phyloP scores from a whole-genome alignment of 2,329 filamentous ascomycete species.

The Shiraia sp. region DNA sequence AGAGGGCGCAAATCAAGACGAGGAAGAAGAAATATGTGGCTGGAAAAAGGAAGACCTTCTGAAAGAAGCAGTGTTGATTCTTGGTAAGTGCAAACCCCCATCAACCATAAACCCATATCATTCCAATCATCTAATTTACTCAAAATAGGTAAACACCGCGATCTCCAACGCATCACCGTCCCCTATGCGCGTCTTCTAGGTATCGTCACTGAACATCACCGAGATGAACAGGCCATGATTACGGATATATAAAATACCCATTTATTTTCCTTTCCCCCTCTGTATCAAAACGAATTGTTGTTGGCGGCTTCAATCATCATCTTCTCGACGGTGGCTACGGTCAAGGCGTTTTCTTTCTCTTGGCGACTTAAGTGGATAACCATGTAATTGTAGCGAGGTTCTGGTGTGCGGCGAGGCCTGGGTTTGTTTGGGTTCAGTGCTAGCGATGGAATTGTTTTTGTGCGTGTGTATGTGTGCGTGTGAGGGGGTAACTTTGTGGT shows the following conservation, averaged over 20 bases:
- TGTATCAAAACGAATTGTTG: conserved; percentile 6
- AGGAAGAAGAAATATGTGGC: conserved; percentile 78
- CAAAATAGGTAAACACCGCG: conserved; percentile 82
- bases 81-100: conserved; percentile 62
- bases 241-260: conserved; percentile 36
- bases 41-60: conserved; percentile 88
- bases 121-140: conserved; percentile 30
- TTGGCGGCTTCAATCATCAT: background rate
- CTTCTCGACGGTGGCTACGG: no score
- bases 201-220: conserved; percentile 34
- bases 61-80: conserved; percentile 87
- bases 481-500: no score
- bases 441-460: no score
- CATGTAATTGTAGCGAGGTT: no score
- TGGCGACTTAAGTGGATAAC: no score
- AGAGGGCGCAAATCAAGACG: conserved; percentile 56
- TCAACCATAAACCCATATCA: background rate
- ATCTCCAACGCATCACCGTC: conserved; percentile 90
- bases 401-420: no score
- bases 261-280: conserved; percentile 1
- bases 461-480: no score
- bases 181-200: conserved; percentile 75
- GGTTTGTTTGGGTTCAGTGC: no score
- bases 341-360: no score
- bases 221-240: conserved; percentile 41